Percentiles rank a stretch among this genome's conserved stretches.
phyloP scores from a whole-genome alignment of 208 protist species.

The Leishmania braziliensis region DNA sequence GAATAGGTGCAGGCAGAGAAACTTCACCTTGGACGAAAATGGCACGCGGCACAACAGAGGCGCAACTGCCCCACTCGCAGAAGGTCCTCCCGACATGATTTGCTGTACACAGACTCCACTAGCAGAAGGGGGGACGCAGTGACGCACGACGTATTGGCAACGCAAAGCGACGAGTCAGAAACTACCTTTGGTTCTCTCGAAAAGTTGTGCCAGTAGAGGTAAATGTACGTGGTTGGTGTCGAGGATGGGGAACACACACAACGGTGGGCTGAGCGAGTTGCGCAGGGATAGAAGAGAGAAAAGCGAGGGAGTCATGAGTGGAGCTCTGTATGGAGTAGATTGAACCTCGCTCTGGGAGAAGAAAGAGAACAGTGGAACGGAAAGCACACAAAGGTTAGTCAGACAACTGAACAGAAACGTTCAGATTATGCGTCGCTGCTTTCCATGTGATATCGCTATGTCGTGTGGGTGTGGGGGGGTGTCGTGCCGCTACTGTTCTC shows the following conservation, averaged over 20 bases:
- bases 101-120: background rate
- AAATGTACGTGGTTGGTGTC: background rate
- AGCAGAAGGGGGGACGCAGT: background rate
- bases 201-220: background rate
- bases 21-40: slow-evolving; percentile 29
- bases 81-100: background rate
- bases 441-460: background rate
- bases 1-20: slow-evolving; percentile 31
- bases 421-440: background rate
- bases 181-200: background rate
- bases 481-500: background rate
- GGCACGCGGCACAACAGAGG: slow-evolving; percentile 1
- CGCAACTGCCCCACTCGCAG: background rate
- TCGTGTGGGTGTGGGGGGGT: background rate
- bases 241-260: background rate
- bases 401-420: background rate
- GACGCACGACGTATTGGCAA: background rate
- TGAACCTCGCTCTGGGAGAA: background rate
- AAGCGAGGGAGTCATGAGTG: background rate
- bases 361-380: background rate
- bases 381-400: background rate
- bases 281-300: background rate
- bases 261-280: background rate
- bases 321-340: slow-evolving; percentile 1
- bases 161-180: background rate